These are phyloP conservation scores for Fusarium sp. DNA, from an alignment of 2,329 filamentous ascomycete genomes.

Conservation along the genomic window DNA sequence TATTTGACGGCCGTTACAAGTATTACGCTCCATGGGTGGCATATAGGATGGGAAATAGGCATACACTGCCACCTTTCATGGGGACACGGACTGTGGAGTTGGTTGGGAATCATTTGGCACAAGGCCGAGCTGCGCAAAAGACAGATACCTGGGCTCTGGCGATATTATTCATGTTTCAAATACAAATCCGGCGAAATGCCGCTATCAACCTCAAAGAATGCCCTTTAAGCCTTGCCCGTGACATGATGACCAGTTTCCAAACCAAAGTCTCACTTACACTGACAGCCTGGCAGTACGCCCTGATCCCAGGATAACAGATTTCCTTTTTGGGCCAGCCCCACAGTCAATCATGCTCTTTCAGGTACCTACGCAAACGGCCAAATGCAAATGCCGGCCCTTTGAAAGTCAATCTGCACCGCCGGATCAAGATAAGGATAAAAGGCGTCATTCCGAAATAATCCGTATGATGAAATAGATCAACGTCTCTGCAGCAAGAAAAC, in stretches of 20 bases:
- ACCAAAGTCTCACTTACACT: conserved; percentile 9
- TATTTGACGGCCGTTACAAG: conserved; percentile 34
- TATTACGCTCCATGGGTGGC: conserved; percentile 26
- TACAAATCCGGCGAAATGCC: conserved; percentile 20
- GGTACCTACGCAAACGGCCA: background rate
- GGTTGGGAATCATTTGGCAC: conserved; percentile 25
- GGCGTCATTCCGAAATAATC: background rate
- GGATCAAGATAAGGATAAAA: background rate
- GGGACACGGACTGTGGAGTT: conserved; percentile 35
- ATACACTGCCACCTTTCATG: conserved; percentile 41
- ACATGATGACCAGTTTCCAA: conserved; percentile 4
- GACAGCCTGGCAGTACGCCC: conserved; percentile 34
- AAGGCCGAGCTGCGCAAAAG: conserved; percentile 10
- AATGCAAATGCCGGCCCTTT: too few species aligned
- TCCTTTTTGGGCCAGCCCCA: background rate
- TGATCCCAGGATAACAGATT: too few species aligned
- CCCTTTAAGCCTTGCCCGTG: conserved; percentile 4
- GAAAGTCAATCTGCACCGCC: background rate
- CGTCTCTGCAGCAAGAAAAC: conserved; percentile 13
- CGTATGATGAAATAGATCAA: conserved; percentile 5
- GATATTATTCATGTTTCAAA: conserved; percentile 2
- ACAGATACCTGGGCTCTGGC: conserved; percentile 14
- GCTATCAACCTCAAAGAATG: conserved; percentile 9
- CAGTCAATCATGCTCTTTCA: background rate
- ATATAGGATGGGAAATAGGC: conserved; percentile 31